Conservation (phyloP, 371 early-diverging fungal species). For the Vavraia culicis region DNA sequence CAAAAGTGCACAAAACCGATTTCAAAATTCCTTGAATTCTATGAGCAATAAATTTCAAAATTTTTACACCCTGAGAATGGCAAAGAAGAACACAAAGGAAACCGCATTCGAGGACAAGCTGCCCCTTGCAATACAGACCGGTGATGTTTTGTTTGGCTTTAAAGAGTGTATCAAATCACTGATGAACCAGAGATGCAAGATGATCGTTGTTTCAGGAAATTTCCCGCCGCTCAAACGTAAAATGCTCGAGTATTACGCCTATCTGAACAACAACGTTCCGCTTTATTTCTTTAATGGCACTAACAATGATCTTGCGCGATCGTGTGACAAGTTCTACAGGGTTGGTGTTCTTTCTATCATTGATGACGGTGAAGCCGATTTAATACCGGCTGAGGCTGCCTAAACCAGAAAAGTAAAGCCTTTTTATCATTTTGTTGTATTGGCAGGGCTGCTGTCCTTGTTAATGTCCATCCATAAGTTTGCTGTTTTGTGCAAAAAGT, state of each 20-base stretch:
- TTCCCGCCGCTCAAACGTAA: constrained; percentile 37
- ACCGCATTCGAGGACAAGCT: constrained; percentile 13
- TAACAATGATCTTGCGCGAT: constrained; percentile 40
- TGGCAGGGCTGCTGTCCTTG: too few relatives aligned
- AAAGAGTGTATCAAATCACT: constrained; percentile 35
- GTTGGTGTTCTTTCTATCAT: constrained; percentile 42
- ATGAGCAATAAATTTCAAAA: too few relatives aligned
- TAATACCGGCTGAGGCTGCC: constrained; percentile 14
- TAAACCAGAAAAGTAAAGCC: too few relatives aligned
- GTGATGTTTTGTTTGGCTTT: constrained; percentile 42
- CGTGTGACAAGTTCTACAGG: constrained; percentile 34
- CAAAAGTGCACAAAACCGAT: too few relatives aligned
- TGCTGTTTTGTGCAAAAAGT: too few relatives aligned
- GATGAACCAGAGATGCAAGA: constrained; percentile 35
- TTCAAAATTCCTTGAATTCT: too few relatives aligned
- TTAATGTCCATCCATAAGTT: too few relatives aligned
- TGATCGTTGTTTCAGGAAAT: constrained; percentile 39
- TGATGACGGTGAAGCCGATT: constrained; percentile 43
- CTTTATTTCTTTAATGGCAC: constrained; percentile 40
- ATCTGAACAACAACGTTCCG: constrained; percentile 39
- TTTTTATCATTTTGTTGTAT: too few relatives aligned
- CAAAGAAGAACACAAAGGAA: too few relatives aligned
- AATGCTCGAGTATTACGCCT: constrained; percentile 42
- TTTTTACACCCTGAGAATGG: too few relatives aligned
- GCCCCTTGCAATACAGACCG: constrained; percentile 44